Evolutionary conservation across 2,329 filamentous ascomycete genomes (phyloP).

Genomic region (Colletotrichum viniferum): DNA sequence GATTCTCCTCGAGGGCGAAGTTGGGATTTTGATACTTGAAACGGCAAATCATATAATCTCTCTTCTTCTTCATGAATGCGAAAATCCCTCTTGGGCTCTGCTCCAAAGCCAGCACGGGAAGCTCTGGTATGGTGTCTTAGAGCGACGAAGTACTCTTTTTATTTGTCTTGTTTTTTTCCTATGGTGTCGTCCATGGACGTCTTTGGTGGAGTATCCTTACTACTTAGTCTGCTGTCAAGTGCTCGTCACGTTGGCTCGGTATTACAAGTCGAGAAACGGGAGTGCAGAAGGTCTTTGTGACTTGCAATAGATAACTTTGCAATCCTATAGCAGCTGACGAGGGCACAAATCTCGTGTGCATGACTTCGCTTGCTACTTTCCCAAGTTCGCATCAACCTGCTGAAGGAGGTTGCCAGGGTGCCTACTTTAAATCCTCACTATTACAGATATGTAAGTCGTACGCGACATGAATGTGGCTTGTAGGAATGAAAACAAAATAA

Average conservation of each 20-base stretch:
- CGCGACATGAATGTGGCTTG: not conserved
- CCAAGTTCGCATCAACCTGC: not conserved
- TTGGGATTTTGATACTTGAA: not conserved
- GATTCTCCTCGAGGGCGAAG: not conserved
- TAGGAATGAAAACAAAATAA: not conserved
- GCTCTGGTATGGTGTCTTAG: not conserved
- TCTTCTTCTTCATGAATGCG: not conserved
- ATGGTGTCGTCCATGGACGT: not conserved
- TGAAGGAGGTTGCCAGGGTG: not conserved
- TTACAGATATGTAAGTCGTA: not conserved
- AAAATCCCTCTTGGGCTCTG: not conserved
- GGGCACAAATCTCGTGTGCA: not conserved
- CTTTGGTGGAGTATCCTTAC: not conserved
- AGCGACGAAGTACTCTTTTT: not conserved
- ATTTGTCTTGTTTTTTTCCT: too few relatives aligned
- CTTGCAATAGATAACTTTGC: not conserved
- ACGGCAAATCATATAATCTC: not conserved
- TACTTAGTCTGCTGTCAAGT: not conserved
- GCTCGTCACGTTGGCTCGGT: rapidly evolving
- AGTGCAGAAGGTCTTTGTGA: not conserved
- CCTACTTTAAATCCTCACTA: not conserved
- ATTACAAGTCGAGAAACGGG: not conserved
- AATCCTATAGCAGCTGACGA: not conserved
- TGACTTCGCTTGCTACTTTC: not conserved
- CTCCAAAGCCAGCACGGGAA: not conserved